Base-by-base conservation (phyloP, 805 yeast species). In the Wickerhamomyces queroliae region DNA sequence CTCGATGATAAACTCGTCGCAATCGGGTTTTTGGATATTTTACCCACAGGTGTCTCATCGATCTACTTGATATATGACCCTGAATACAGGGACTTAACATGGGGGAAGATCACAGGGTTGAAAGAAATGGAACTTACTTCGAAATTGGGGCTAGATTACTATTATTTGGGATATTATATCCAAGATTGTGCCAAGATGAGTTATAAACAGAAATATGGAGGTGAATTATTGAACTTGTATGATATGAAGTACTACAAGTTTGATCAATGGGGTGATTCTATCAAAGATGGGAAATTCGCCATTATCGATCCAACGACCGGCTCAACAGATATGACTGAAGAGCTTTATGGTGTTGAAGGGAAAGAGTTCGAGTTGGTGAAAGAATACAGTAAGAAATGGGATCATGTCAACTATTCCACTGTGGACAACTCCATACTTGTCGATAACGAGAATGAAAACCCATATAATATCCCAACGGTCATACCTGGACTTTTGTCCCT, bases 41-140 rank as follows among this genome's bases (percentile, higher is more conserved):
- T 90, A 25, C 95, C 95, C 0, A 59, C 75, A 20, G 83, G 86
- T 0, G 58, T 90, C 0, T 87, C 96, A 0, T 80, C 95, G 0
- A 90, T 90, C 1, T 89, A 90, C 56, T 84, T 90, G 55, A 77
- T 89, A 11, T 87, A 93, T 85, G 90, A 88, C 54, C 93, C 95
- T 0, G 90, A 79, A 39, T 82, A 69, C 53, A 78, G 80, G 5
- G 69, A 75, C 37, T 62, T 80, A 48, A 81, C 86, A 0, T 58
- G 89, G 23, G 97, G 97, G 0, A 86, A 86, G 20, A 56, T 89
- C 2, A 79, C 89, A 44, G 91, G 86, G 0, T 52, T 88, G 21
- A 61, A 84, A 29, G 97, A 89, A 52, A 62, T 86, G 28, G 67
- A 74, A 2, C 53, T 85, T 56, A 64, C 79, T 5, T 47, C 67